A percentile compares a stretch with the other conserved stretches of the same genome.
phyloP scores from a whole-genome alignment of 768 basidiomycete genomes.

The Agaricus sinodeliciosus region DNA sequence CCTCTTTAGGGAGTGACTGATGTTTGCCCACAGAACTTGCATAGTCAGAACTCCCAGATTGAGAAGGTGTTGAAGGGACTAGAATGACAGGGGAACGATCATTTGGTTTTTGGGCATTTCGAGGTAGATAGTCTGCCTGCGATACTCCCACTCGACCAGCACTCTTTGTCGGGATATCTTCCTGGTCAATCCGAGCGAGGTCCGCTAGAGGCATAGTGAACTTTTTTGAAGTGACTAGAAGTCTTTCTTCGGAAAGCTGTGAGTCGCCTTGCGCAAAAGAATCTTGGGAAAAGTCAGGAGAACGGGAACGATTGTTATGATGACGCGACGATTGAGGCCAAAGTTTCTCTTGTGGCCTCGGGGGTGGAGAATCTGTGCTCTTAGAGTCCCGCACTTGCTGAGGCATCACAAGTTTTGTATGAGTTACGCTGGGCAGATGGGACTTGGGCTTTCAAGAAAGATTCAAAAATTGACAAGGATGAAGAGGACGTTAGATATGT shows the following conservation, averaged over 20 bases:
- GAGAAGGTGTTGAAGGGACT: conserved; percentile 50
- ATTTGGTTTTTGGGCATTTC: conserved; percentile 7
- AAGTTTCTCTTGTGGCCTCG: conserved; percentile 11
- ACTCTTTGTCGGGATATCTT: background rate
- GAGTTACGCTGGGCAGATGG: conserved; percentile 10
- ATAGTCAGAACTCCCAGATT: conserved; percentile 24
- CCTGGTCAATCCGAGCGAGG: conserved; percentile 30
- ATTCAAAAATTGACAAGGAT: background rate
- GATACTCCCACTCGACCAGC: background rate
- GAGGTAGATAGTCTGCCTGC: background rate
- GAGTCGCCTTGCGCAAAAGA: conserved; percentile 54
- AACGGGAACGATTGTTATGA: conserved; percentile 1
- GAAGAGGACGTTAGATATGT: background rate
- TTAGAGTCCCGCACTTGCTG: background rate
- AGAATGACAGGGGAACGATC: conserved; percentile 19
- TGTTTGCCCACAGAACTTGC: background rate
- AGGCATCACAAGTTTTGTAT: conserved; percentile 10
- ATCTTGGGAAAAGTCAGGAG: conserved; percentile 41
- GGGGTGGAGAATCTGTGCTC: background rate
- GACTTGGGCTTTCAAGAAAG: conserved; percentile 12
- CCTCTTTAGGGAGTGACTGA: conserved; percentile 13
- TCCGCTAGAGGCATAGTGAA: conserved; percentile 57
- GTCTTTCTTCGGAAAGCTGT: conserved; percentile 39
- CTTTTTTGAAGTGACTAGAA: conserved; percentile 38
- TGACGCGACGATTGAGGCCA: conserved; percentile 10